Evolutionary conservation across 345 rosid species (phyloP), one percentile per base, ranked within the genome.

Genomic region (Kandelia obovata): DNA sequence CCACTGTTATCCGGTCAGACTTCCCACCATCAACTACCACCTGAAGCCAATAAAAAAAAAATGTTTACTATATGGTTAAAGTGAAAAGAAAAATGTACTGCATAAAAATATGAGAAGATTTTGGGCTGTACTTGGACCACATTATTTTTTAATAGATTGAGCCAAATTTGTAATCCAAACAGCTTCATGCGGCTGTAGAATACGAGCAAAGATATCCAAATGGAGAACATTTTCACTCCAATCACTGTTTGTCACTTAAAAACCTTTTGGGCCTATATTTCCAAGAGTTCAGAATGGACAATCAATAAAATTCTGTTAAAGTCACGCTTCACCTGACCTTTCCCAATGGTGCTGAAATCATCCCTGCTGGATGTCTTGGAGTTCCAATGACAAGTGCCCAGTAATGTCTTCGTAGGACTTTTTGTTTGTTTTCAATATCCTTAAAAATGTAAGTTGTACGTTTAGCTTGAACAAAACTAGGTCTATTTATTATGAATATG

Each of bases 321-420:
- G 58, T 65, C 53, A 60, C 39, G 35, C 67, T 28, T 21, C 64
- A 32, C 23, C 87, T 70, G 66, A 88, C 99, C 97, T 90, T 95
- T 73, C 87, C 86, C 51, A 92, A 71, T 19, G 96, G 87, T 53
- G 89, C 96, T 62, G 96, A 82, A 63, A 95, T 84, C 52, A 86
- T 63, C 52, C 99, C 96, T 65, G 76, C 82, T 52, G 81, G 63
- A 68, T 73, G 80, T 68, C 86, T 83, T 32, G 93, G 99, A 68
- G 82, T 79, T 23, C 96, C 97, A 61, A 95, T 82, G 69, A 95
- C 96, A 28, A 92, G 96, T 49, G 97, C 99, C 93, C 86, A 80
- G 58, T 95, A 95, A 64, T 66, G 84, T 69, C 89, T 83, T 80
- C 77, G 89, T 75, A 95, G 77, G 69, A 85, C 70, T 73, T 81